Percentiles rank a stretch among this genome's conserved stretches.
These are phyloP conservation scores for Chalaropsis ovoidea DNA, from an alignment of 2,329 filamentous ascomycete species.

Conservation along the genomic window DNA sequence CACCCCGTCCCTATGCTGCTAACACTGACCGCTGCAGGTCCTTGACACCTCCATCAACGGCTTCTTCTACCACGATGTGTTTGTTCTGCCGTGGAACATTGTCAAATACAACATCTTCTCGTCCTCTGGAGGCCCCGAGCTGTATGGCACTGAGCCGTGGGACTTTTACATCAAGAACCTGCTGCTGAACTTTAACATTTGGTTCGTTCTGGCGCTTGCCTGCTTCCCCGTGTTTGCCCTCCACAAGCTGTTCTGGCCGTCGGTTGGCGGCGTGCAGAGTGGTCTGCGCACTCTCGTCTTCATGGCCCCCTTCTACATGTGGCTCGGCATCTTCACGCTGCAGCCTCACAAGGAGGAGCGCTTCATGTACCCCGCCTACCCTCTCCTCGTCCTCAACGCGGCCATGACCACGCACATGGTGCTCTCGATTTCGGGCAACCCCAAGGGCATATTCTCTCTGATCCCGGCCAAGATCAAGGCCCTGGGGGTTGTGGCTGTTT, in stretches of 20 bases:
- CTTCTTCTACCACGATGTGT: slow-evolving; percentile 73
- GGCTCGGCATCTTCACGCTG: slow-evolving; percentile 80
- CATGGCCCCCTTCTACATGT: slow-evolving; percentile 80
- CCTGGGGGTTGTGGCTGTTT: slow-evolving; percentile 45
- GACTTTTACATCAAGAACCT: slow-evolving; percentile 92
- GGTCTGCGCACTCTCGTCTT: slow-evolving; percentile 68
- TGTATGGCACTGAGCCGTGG: slow-evolving; percentile 95
- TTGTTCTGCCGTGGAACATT: slow-evolving; percentile 80
- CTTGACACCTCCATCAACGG: slow-evolving; percentile 63
- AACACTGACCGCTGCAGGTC: slow-evolving; percentile 38
- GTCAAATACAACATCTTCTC: slow-evolving; percentile 92
- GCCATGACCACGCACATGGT: slow-evolving; percentile 75
- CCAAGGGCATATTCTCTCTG: slow-evolving; percentile 55
- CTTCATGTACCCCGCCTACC: slow-evolving; percentile 97
- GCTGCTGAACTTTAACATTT: slow-evolving; percentile 87
- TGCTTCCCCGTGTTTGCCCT: slow-evolving; percentile 65
- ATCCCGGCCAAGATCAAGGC: slow-evolving; percentile 70
- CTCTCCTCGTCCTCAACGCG: slow-evolving; percentile 79
- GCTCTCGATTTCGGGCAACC: slow-evolving; percentile 62
- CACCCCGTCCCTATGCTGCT: not conserved
- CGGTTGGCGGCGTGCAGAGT: slow-evolving; percentile 54
- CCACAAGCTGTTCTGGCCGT: slow-evolving; percentile 56
- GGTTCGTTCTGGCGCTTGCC: slow-evolving; percentile 70
- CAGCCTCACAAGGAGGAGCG: slow-evolving; percentile 97
- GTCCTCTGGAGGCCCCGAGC: slow-evolving; percentile 67